A percentile compares a stretch with the other conserved stretches of the same genome.
Evolutionary conservation across 1,284 basidiomycete genomes (phyloP).

Genomic region (Pseudozyma sp.): DNA sequence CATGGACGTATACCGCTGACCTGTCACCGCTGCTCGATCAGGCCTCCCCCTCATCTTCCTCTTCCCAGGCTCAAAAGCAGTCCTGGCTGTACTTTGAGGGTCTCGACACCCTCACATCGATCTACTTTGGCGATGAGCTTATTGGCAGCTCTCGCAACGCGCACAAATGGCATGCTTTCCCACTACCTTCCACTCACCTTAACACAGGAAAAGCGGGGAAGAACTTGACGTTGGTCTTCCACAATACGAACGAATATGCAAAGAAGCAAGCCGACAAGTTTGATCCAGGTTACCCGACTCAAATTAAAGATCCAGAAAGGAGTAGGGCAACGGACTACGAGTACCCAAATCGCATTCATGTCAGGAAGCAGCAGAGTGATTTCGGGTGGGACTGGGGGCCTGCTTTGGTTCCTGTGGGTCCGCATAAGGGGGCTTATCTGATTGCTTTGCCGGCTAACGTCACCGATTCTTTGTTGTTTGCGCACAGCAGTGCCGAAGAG

Average conservation of each 20-base stretch:
- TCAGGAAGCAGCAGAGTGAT: conserved; percentile 60
- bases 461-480: background rate
- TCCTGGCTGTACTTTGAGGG: conserved; percentile 75
- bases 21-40: conserved; percentile 71
- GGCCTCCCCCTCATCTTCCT: conserved; percentile 8
- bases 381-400: conserved; percentile 67
- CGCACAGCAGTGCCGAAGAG: no score
- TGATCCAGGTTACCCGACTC: conserved; percentile 41
- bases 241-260: conserved; percentile 24
- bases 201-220: background rate
- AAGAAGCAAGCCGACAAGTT: conserved; percentile 11
- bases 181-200: conserved; percentile 51
- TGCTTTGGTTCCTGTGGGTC: conserved; percentile 43
- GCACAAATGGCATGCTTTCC: conserved; percentile 74
- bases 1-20: conserved; percentile 76
- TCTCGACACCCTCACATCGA: conserved; percentile 75
- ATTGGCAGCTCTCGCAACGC: conserved; percentile 75
- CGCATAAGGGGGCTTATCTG: conserved; percentile 43
- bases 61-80: conserved; percentile 37
- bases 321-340: conserved; percentile 39
- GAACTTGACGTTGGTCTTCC: conserved; percentile 50
- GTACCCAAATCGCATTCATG: conserved; percentile 54
- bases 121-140: conserved; percentile 73
- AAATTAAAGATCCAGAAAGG: conserved; percentile 10
- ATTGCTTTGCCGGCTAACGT: conserved; percentile 17